Conservation (phyloP, 257 asterid genomes). For the Nicotiana obtusifolia region DNA sequence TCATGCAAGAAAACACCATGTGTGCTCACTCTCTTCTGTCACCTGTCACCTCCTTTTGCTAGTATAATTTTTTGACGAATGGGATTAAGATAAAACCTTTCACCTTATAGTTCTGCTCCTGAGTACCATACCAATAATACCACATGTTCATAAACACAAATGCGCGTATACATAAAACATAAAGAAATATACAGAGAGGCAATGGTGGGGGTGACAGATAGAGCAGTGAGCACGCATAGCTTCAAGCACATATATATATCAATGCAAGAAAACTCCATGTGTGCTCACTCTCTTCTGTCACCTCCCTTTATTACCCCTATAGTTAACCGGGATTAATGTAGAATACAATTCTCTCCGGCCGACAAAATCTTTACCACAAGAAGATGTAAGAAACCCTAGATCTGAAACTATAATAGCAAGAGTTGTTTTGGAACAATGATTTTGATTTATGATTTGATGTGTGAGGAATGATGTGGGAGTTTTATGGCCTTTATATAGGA, state of each 20-base stretch:
- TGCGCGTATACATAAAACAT: neutral
- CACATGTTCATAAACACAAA: neutral
- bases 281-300: too few relatives aligned
- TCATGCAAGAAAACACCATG: conserved; percentile 74
- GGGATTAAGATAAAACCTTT: too few relatives aligned
- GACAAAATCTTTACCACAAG: too few relatives aligned
- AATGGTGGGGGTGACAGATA: conserved; percentile 65
- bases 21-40: conserved; percentile 95
- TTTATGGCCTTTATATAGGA: conserved; percentile 7
- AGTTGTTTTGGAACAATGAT: neutral
- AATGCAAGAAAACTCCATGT: too few relatives aligned
- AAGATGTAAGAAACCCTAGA: neutral
- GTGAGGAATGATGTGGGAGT: neutral
- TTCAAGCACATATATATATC: conserved; percentile 34
- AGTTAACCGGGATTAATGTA: too few relatives aligned
- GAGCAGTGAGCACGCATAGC: conserved; percentile 80
- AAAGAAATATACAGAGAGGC: neutral
- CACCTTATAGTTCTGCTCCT: too few relatives aligned
- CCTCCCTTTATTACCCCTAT: too few relatives aligned
- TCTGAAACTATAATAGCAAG: neutral
- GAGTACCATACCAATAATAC: too few relatives aligned
- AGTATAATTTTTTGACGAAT: too few relatives aligned
- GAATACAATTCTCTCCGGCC: too few relatives aligned
- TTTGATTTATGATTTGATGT: conserved; percentile 6
- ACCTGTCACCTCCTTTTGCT: too few relatives aligned